Percentiles rank a stretch among this genome's conserved stretches.
Evolutionary conservation across 768 basidiomycete species (phyloP).

Genomic region (Russula olivacea): DNA sequence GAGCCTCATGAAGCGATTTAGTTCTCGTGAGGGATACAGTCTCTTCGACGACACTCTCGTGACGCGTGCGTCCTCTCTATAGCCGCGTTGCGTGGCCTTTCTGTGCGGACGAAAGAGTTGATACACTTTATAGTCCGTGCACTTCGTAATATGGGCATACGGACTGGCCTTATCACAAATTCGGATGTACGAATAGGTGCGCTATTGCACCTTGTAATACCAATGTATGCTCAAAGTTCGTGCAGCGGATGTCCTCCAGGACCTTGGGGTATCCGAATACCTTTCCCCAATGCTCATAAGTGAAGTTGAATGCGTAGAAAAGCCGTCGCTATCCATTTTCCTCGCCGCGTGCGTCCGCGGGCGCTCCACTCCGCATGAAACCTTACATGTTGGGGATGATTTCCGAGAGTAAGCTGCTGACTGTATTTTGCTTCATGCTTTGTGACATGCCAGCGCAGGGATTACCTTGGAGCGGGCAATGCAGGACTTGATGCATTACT

Average conservation of each 20-base stretch:
- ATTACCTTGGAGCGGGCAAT: slow-evolving; percentile 54
- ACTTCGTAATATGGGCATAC: slow-evolving; percentile 43
- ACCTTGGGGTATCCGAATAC: slow-evolving; percentile 48
- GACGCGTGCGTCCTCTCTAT: slow-evolving; percentile 38
- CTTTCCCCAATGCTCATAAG: slow-evolving; percentile 60
- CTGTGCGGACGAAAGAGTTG: not conserved
- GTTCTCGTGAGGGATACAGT: slow-evolving; percentile 63
- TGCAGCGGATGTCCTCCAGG: slow-evolving; percentile 45
- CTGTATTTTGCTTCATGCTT: not conserved
- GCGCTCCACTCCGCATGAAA: slow-evolving; percentile 36
- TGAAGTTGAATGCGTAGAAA: slow-evolving; percentile 63
- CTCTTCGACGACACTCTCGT: slow-evolving; percentile 48
- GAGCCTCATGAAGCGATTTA: slow-evolving; percentile 59
- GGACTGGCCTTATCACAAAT: slow-evolving; percentile 63
- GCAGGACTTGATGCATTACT: slow-evolving; percentile 56
- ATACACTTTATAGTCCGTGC: slow-evolving; percentile 36
- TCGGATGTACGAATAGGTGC: slow-evolving; percentile 66
- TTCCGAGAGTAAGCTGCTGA: slow-evolving; percentile 44
- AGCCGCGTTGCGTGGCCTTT: not conserved
- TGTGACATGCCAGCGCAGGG: slow-evolving; percentile 37
- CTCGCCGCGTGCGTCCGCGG: slow-evolving; percentile 36
- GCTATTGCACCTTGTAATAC: slow-evolving; percentile 24
- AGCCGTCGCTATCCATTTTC: slow-evolving; percentile 60
- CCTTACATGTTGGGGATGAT: slow-evolving; percentile 75
- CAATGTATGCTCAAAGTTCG: not conserved